Base-by-base conservation (phyloP, 1,139 yeast species). In the Oligophagozyma castellii region DNA sequence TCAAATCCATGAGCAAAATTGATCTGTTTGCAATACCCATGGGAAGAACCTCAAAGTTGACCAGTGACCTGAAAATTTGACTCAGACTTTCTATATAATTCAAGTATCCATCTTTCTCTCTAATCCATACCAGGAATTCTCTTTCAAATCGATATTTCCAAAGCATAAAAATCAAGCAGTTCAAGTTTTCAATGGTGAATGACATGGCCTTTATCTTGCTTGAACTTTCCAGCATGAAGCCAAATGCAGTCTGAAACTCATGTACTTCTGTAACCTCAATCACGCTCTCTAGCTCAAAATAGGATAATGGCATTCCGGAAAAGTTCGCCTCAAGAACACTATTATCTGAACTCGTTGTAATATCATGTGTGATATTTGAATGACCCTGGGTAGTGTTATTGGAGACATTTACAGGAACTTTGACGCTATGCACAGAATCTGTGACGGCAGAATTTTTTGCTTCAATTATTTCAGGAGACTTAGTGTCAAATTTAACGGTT, bases 171-270 rank as follows among this genome's bases (percentile, higher is more conserved):
- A 47, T 31, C 11, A 48, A 27, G 21, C 37, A 35, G 22, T 42
- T 41, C 19, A 50, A 25, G 34, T 50, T 51, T 24, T 36, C 45
- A 28, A 43, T 38, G 1, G 51, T 37, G 32, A 50, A 50, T 1
- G 52, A 39, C 2, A 46, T 42, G 15, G 38, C 38, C 25, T 43
- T 36, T 2, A 47, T 43, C 26, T 46, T 36, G n/a, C 30, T 29
- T 3, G 44, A 34, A 4, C 44, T 46, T 16, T 35, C 34, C 16
- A 29, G 20, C 35, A 48, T 29, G 15, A 38, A 39, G 3, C 29
- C 32, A 8, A 38, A 36, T 24, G 33, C 33, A 5, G 23, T 30
- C 3, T 22, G 24, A 10, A 29, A 23, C 8, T 10, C 20, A 23
- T 29, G n/a, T n/a, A n/a, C n/a, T n/a, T n/a, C n/a, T n/a, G n/a